Evolutionary conservation across 306 rosid species (phyloP), one percentile per base, ranked within the genome.

Genomic region (Prinsepia uniflora): DNA sequence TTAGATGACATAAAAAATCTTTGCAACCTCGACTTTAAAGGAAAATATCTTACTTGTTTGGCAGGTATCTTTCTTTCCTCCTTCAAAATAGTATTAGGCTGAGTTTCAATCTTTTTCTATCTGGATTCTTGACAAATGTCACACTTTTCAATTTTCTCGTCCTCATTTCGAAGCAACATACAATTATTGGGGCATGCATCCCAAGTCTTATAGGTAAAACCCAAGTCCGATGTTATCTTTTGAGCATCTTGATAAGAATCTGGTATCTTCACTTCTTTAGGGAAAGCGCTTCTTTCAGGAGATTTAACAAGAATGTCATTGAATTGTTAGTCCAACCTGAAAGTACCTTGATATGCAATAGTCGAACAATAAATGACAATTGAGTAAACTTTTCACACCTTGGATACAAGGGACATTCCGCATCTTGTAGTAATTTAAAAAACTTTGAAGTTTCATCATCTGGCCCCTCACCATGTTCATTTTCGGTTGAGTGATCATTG

Each of bases 31-130:
- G 43, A 44, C 10, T 67, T 67, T 7, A 67, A 30, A 0, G 24
- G 44, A 67, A 67, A 67, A 46, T 43, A 65, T 14, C 54, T 65
- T 22, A 65, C 55, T 20, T 15, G 55, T 65, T 65, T 65, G 6
- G 70, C n/a, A 44, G 12, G 41, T 44, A 30, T 39, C 14, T 46
- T 65, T 65, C 15, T 65, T 6, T 40, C 36, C 1, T 6, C 18
- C 12, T 12, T 45, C 36, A 5, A 0, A n/a, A 6, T 8, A 46
- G 1, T 22, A 65, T 30, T 30, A 30, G 36, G 36, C 36, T 30
- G 36, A 30, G 4, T 30, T 30, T 30, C 36, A 30, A 30, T 30
- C 36, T 30, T 30, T 30, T 30, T 30, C 3, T 30, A 30, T 30
- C 36, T 30, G 4, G 36, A 30, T 30, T 3, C 36, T 30, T 30